Conservation (phyloP, 1,139 yeast species). For the Pichia sp. region DNA sequence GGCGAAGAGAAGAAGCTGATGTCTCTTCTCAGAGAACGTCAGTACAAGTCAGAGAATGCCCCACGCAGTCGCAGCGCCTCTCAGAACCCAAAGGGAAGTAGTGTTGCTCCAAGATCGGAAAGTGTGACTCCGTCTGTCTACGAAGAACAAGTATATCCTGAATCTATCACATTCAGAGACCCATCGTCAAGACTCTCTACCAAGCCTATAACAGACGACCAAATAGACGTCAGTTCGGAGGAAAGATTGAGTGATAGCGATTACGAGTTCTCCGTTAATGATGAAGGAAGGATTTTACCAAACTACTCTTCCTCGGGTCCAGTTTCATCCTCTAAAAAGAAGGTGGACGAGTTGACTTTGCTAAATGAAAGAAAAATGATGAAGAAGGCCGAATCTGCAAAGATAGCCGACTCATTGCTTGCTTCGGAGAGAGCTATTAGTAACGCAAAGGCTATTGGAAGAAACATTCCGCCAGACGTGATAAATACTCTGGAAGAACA, state of each 20-base stretch:
- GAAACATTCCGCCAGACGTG: conserved; percentile 42
- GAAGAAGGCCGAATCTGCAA: conserved; percentile 45
- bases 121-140: conserved; percentile 21
- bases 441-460: conserved; percentile 53
- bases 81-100: conserved; percentile 8
- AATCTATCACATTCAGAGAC: conserved; percentile 41
- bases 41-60: conserved; percentile 13
- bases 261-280: conserved; percentile 55
- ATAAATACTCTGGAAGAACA: conserved; percentile 39
- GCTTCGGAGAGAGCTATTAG: conserved; percentile 61
- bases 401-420: conserved; percentile 51
- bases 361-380: conserved; percentile 34
- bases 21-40: conserved; percentile 35
- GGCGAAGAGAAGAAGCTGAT: conserved; percentile 43
- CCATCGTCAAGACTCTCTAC: conserved; percentile 51
- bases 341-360: conserved; percentile 22
- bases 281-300: conserved; percentile 57
- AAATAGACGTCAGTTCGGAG: conserved; percentile 46
- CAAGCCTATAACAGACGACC: conserved; percentile 27
- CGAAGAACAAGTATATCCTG: conserved; percentile 37
- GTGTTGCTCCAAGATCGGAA: conserved; percentile 21
- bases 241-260: conserved; percentile 66
- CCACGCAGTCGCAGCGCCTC: conserved; percentile 15
- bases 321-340: background rate
- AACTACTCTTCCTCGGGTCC: conserved; percentile 43